phyloP scores from a whole-genome alignment of 129 eudicot species.

The Ambrosia trifida region DNA sequence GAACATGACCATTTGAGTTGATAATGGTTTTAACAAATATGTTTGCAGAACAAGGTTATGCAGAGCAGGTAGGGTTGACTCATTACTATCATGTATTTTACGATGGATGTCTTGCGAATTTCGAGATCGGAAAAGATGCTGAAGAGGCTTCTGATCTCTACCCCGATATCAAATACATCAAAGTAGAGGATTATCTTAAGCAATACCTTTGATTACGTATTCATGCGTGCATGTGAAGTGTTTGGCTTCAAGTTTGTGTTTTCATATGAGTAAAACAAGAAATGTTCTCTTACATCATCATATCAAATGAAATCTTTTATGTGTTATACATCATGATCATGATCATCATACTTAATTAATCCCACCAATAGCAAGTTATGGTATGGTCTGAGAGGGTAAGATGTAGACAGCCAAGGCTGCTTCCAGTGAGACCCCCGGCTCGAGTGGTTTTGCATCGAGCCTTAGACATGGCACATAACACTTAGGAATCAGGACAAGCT shows the following conservation, averaged over 20 bases:
- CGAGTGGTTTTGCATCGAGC: too few relatives aligned
- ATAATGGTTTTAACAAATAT: not conserved
- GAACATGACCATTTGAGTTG: not conserved
- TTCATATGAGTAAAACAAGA: not conserved
- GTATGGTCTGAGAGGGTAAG: too few relatives aligned
- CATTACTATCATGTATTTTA: slow-evolving; percentile 49
- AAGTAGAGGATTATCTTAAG: slow-evolving; percentile 39
- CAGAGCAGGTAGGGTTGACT: slow-evolving; percentile 48
- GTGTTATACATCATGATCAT: too few relatives aligned
- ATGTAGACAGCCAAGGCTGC: too few relatives aligned
- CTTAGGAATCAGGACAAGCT: too few relatives aligned
- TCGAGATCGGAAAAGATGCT: slow-evolving; percentile 37
- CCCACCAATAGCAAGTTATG: too few relatives aligned
- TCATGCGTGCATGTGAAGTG: too few relatives aligned
- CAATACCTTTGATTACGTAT: slow-evolving; percentile 31
- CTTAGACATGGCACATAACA: too few relatives aligned
- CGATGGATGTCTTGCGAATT: slow-evolving; percentile 53
- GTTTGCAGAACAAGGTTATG: slow-evolving; percentile 35
- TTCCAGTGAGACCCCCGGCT: too few relatives aligned
- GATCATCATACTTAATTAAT: too few relatives aligned
- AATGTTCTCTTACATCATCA: not conserved
- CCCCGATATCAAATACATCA: slow-evolving; percentile 43
- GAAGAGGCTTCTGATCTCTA: slow-evolving; percentile 44
- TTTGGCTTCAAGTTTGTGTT: not conserved
- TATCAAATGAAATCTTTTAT: too few relatives aligned